Percentiles rank a stretch among this genome's conserved stretches.
phyloP scores from a whole-genome alignment of 23 red algal genomes.

The Cyanidium caldarium region DNA sequence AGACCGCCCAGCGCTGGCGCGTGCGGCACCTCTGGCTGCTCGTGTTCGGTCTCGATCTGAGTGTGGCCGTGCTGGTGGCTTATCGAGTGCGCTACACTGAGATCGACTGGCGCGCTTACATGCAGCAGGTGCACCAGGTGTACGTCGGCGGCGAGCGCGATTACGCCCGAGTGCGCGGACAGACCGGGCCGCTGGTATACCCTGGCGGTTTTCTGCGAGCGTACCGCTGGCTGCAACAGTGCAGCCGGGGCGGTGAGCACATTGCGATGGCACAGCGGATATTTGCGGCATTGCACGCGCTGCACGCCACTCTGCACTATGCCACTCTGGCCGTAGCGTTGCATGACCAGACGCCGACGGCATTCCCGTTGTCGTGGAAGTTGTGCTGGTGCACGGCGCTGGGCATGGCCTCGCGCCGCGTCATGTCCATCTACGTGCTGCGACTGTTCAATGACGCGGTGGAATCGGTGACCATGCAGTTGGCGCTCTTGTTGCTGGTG shows the following conservation, averaged over 20 bases:
- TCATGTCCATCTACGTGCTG: slow-evolving; percentile 65
- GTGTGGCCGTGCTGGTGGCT: neutral
- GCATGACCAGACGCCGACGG: neutral
- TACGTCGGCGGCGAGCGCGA: slow-evolving; percentile 5
- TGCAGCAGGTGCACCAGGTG: slow-evolving; percentile 19
- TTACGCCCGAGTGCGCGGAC: slow-evolving; percentile 9
- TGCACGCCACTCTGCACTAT: neutral
- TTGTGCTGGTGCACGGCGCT: slow-evolving; percentile 10
- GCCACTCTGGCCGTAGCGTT: neutral
- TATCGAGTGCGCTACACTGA: slow-evolving; percentile 4
- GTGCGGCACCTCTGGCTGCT: too few relatives aligned
- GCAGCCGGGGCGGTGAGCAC: neutral
- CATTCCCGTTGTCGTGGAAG: neutral
- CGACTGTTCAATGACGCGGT: slow-evolving; percentile 90
- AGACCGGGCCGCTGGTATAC: slow-evolving; percentile 79
- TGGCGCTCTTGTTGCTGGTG: slow-evolving; percentile 38
- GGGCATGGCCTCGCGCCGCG: slow-evolving; percentile 40
- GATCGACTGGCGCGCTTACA: slow-evolving; percentile 15
- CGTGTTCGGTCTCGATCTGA: neutral
- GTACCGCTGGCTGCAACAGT: slow-evolving; percentile 19
- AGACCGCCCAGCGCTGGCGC: too few relatives aligned
- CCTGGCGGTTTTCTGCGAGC: slow-evolving; percentile 60
- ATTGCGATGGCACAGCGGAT: slow-evolving; percentile 1
- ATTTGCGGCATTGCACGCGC: slow-evolving; percentile 10
- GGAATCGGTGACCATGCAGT: slow-evolving; percentile 29